Base-by-base conservation (phyloP, 768 basidiomycete genomes). In the Hericium alpestre region DNA sequence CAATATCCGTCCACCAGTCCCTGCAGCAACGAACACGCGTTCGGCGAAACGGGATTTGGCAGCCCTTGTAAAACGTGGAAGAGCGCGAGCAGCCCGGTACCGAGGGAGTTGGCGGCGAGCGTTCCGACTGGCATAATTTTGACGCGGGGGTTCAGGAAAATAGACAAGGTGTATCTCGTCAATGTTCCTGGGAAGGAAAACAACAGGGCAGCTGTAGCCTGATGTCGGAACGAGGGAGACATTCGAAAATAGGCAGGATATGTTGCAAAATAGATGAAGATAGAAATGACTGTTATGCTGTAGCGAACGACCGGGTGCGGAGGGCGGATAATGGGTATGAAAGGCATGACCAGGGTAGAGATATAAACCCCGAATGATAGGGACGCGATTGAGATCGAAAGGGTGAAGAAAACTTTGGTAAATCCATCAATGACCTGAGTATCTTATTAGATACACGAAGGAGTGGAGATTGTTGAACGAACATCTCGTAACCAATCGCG, bases 1-100 rank as follows among this genome's bases (percentile, higher is more conserved):
- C 94, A 97, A 66, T 92, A 97, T 7, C 96, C 96, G 67, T 97
- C 92, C 22, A 76, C 74, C 39, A 98, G 71, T 1, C 92, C 94
- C 65, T 90, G 86, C 43, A 97, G 69, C 18, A 91, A 73, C 23
- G 79, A 75, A 66, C 94, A 96, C 38, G 79, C 75, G 58, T 76
- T 71, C 20, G 70, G 66, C 1, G 84, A 79, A 8, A 74, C 67
- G 11, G 78, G 73, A 38, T 59, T 57, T 22, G 70, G 59, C 11
- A 73, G 72, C 56, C 81, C 79, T 67, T 92, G 88, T 46, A 92
- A 68, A 53, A 88, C 82, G 63, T 81, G 84, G 63, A 87, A 83
- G 22, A 77, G 73, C 18, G 85, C 87, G 22, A 96, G 76, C 57
- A 98, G 69, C n/a, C 83, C 84, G n/a, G 90, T 92, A 3, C 91